Evolutionary conservation across 129 eudicot genomes (phyloP).

Genomic region (Glebionis coronaria): DNA sequence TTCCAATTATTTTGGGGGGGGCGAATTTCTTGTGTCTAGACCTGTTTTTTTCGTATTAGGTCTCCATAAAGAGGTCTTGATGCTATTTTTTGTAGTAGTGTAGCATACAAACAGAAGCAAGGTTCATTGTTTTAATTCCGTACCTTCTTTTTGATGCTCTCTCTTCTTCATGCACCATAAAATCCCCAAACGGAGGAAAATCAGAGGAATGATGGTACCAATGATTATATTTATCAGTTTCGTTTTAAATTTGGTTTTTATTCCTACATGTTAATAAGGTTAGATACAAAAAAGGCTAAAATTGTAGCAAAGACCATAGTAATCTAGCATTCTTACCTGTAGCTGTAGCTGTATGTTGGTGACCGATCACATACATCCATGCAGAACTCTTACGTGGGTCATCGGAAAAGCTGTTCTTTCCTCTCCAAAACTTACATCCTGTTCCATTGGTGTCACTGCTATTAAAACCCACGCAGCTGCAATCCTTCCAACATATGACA

Average conservation of each 20-base stretch:
- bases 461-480: slow-evolving; percentile 31
- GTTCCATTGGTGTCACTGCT: slow-evolving; percentile 5
- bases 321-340: not conserved
- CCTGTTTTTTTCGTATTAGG: too few species aligned
- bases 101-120: too few species aligned
- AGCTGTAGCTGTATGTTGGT: not conserved
- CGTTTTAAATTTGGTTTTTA: not conserved
- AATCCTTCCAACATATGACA: slow-evolving; percentile 37
- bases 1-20: too few species aligned
- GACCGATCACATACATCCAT: not conserved
- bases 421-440: slow-evolving; percentile 18
- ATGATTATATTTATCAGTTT: too few species aligned
- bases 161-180: slow-evolving; percentile 15
- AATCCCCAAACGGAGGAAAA: slow-evolving; percentile 1
- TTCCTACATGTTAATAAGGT: slow-evolving; percentile 16
- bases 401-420: not conserved
- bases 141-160: slow-evolving; percentile 31
- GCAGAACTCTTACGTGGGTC: slow-evolving; percentile 9
- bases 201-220: not conserved
- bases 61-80: too few species aligned
- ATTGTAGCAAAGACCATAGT: not conserved
- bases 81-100: too few species aligned
- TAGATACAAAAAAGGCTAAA: not conserved
- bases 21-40: too few species aligned
- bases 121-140: too few species aligned